A percentile compares a stretch with the other conserved stretches of the same genome.
Evolutionary conservation across 2,329 filamentous ascomycete genomes (phyloP).

Genomic region (Alternaria sp.): DNA sequence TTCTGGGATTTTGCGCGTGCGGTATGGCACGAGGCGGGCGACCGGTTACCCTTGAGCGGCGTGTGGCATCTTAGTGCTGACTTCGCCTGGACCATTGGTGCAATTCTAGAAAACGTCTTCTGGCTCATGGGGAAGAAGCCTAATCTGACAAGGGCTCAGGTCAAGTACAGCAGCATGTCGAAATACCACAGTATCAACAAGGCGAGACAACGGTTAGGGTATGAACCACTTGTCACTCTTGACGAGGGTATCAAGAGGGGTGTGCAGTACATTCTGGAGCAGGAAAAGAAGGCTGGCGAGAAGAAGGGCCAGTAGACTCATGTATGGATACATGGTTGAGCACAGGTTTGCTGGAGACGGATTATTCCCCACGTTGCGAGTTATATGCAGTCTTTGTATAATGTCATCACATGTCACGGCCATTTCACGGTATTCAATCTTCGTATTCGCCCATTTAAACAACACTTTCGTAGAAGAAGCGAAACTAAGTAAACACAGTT

Average conservation of each 20-base stretch:
- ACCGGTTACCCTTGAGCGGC: conserved; percentile 46
- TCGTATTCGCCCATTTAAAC: neutral
- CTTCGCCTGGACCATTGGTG: conserved; percentile 54
- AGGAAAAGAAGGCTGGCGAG: conserved; percentile 41
- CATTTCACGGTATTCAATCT: too few species aligned
- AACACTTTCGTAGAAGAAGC: neutral
- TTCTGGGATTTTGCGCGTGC: conserved; percentile 62
- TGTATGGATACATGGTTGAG: neutral
- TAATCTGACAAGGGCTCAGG: conserved; percentile 57
- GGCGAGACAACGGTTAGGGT: conserved; percentile 74
- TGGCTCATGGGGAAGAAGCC: conserved; percentile 57
- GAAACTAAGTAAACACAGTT: neutral
- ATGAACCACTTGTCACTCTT: conserved; percentile 71
- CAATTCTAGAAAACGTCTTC: conserved; percentile 56
- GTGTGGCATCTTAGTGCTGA: conserved; percentile 57
- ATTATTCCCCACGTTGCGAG: neutral
- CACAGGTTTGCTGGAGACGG: neutral
- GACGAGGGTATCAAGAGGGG: conserved; percentile 67
- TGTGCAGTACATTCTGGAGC: conserved; percentile 53
- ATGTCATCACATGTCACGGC: neutral
- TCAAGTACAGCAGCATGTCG: conserved; percentile 75
- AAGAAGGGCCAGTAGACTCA: conserved; percentile 47
- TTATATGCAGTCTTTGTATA: neutral
- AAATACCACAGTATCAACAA: conserved; percentile 81
- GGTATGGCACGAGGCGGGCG: conserved; percentile 58